Conservation (phyloP, 176 grass and related monocot species). For the Eleusine indica region DNA sequence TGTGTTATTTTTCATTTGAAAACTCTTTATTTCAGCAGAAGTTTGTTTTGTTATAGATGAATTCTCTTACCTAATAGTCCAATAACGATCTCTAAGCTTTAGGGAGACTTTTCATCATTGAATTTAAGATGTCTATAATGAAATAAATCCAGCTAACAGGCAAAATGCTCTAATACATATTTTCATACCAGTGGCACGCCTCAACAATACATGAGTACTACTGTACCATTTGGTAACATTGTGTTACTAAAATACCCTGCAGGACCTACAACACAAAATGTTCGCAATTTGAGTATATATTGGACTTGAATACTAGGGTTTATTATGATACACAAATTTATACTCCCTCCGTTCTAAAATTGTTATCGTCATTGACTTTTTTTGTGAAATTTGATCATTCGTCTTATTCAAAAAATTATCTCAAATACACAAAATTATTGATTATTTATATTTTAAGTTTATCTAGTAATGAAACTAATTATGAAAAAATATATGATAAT, state of each 20-base stretch:
- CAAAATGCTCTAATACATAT: not conserved
- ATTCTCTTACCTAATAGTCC: not conserved
- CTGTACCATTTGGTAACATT: not conserved
- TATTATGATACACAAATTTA: conserved; percentile 14
- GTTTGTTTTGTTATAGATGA: not conserved
- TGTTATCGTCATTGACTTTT: no score
- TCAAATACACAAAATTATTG: no score
- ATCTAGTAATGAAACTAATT: no score
- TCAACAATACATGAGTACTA: not conserved
- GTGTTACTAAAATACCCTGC: not conserved
- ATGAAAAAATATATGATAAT: no score
- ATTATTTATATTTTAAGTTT: no score
- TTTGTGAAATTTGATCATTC: no score
- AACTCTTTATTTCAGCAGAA: not conserved
- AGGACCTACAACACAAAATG: not conserved
- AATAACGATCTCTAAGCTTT: not conserved
- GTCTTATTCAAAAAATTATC: no score
- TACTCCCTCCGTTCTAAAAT: not conserved
- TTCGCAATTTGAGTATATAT: not conserved
- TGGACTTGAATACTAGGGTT: conserved; percentile 14
- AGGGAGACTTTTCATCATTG: not conserved
- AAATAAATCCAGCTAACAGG: not conserved
- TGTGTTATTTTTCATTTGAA: not conserved
- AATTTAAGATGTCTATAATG: not conserved
- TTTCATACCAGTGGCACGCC: conserved; percentile 1